Conservation (phyloP, 352 stramenopile species). For the Phytophthora fragariae region DNA sequence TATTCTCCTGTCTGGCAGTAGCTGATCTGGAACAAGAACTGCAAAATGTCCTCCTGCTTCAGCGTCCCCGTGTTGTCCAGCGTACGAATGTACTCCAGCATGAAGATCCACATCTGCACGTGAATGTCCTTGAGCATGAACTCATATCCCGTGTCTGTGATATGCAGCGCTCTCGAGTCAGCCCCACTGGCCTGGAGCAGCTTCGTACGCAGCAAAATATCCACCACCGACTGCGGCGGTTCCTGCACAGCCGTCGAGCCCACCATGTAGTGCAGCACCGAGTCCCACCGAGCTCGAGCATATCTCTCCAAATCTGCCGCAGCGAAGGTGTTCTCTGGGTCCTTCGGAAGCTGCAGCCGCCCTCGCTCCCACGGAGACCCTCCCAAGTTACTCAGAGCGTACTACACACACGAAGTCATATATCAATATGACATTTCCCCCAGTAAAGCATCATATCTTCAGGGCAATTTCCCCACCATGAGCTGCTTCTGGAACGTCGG, state of each 20-base stretch:
- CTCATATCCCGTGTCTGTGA: slow-evolving; percentile 91
- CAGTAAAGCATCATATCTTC: slow-evolving; percentile 1
- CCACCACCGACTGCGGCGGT: slow-evolving; percentile 67
- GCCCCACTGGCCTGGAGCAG: slow-evolving; percentile 70
- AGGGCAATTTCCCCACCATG: slow-evolving; percentile 38
- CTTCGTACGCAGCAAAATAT: slow-evolving; percentile 78
- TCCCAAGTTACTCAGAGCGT: slow-evolving; percentile 72
- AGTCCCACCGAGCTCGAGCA: slow-evolving; percentile 68
- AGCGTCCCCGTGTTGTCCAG: slow-evolving; percentile 77
- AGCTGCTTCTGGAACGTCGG: slow-evolving; percentile 71
- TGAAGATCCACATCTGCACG: slow-evolving; percentile 93
- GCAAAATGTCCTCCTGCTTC: slow-evolving; percentile 87
- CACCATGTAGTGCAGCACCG: slow-evolving; percentile 82
- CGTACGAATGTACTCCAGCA: slow-evolving; percentile 91
- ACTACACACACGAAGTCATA: slow-evolving; percentile 33
- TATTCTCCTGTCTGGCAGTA: slow-evolving; percentile 89
- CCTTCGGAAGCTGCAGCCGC: slow-evolving; percentile 49
- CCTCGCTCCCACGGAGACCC: slow-evolving; percentile 80
- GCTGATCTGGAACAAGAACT: slow-evolving; percentile 92
- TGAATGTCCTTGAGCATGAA: slow-evolving; percentile 94
- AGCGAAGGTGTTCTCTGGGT: slow-evolving; percentile 56
- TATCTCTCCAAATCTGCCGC: slow-evolving; percentile 66
- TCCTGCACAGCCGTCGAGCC: slow-evolving; percentile 73
- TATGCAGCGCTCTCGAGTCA: slow-evolving; percentile 76
- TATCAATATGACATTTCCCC: neutral